A percentile compares a stretch with the other conserved stretches of the same genome.
These are phyloP conservation scores for Papilionanthe hybrid DNA, from an alignment of 116 monocot genomes.

Conservation along the genomic window DNA sequence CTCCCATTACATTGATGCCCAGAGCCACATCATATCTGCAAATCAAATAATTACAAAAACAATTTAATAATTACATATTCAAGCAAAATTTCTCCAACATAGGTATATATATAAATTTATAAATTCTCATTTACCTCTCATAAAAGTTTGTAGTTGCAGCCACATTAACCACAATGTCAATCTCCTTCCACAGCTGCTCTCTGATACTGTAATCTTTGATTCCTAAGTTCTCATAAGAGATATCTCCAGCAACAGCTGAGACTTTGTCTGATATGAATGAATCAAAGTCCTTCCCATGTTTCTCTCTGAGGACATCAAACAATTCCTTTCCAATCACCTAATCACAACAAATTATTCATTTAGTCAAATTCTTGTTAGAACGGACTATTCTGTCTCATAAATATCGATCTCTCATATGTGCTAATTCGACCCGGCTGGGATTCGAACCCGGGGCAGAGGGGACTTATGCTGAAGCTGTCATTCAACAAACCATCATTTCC, in stretches of 20 bases:
- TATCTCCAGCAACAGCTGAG: constrained; percentile 46
- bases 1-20: constrained; percentile 46
- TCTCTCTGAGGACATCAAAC: constrained; percentile 52
- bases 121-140: constrained; percentile 35
- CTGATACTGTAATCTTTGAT: constrained; percentile 28
- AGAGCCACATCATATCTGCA: constrained; percentile 63
- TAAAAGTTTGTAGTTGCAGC: constrained; percentile 66
- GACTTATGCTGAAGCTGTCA: too few species aligned
- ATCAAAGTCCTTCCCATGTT: constrained; percentile 31
- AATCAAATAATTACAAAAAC: neutral
- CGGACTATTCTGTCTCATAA: too few species aligned
- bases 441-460: too few species aligned
- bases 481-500: too few species aligned
- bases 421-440: too few species aligned
- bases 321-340: constrained; percentile 51
- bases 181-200: constrained; percentile 30
- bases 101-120: neutral
- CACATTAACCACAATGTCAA: constrained; percentile 52
- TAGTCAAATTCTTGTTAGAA: too few species aligned
- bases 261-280: constrained; percentile 40
- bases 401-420: too few species aligned
- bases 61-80: neutral
- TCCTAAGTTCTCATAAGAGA: constrained; percentile 43
- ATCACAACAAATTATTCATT: neutral
- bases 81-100: too few species aligned